These are phyloP conservation scores for Eragrostis tef DNA, from an alignment of 202 grass and related monocot genomes.

Conservation along the genomic window DNA sequence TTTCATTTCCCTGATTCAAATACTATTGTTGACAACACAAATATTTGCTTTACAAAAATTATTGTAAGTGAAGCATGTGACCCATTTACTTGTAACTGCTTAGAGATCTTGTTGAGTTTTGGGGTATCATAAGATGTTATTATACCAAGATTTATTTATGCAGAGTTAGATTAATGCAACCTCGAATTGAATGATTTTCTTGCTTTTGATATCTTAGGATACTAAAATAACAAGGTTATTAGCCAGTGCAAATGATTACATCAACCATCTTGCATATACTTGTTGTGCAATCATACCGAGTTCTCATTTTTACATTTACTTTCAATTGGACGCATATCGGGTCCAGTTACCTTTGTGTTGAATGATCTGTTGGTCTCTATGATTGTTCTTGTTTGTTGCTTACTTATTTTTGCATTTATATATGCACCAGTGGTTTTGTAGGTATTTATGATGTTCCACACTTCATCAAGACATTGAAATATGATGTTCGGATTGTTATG, in stretches of 20 bases:
- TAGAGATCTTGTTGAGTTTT: constrained; percentile 28
- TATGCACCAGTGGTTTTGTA: constrained; percentile 80
- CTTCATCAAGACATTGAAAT: constrained; percentile 83
- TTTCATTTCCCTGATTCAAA: constrained; percentile 7
- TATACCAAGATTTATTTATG: constrained; percentile 7
- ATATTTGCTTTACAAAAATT: background rate
- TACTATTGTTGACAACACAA: background rate
- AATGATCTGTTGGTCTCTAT: constrained; percentile 45
- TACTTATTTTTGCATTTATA: constrained; percentile 61
- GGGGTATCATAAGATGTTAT: background rate
- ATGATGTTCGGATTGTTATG: constrained; percentile 75
- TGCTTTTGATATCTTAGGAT: background rate
- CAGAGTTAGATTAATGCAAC: background rate
- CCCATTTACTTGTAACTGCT: constrained; percentile 27
- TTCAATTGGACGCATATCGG: constrained; percentile 16
- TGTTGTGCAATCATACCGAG: constrained; percentile 1
- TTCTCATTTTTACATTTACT: constrained; percentile 10
- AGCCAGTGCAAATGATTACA: constrained; percentile 4
- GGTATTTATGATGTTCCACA: constrained; percentile 99
- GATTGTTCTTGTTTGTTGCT: constrained; percentile 26
- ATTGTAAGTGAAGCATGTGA: background rate
- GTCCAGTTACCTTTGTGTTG: constrained; percentile 25
- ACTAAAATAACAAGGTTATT: constrained; percentile 11
- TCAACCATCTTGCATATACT: background rate
- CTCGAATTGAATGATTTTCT: background rate